Evolutionary conservation across 2,329 filamentous ascomycete species (phyloP).

Genomic region (Lojkania enalia): DNA sequence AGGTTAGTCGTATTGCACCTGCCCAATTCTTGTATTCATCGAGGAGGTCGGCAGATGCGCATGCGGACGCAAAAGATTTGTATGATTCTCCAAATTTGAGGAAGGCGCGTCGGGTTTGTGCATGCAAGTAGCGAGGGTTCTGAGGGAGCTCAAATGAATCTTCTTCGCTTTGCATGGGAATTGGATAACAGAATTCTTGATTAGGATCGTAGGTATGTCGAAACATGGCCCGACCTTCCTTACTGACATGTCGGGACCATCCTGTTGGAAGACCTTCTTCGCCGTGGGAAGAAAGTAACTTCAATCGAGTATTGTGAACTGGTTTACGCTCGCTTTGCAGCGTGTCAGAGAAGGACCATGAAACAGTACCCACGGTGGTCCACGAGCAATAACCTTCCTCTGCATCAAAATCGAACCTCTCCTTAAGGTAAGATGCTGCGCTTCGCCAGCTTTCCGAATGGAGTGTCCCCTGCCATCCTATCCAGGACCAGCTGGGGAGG

Average conservation of each 20-base stretch:
- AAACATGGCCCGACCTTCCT: not conserved
- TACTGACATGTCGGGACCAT: not conserved
- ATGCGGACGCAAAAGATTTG: slow-evolving; percentile 4
- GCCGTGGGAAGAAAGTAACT: not conserved
- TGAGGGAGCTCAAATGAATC: slow-evolving; percentile 10
- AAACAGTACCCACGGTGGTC: slow-evolving; percentile 15
- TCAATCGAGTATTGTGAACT: too few species aligned
- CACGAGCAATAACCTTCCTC: slow-evolving; percentile 11
- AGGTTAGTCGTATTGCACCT: slow-evolving; percentile 17
- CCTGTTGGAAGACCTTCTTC: not conserved
- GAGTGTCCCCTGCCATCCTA: slow-evolving; percentile 10
- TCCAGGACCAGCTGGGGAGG: slow-evolving; percentile 7
- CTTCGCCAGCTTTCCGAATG: slow-evolving; percentile 22
- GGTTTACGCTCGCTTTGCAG: not conserved
- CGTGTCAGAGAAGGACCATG: slow-evolving; percentile 12
- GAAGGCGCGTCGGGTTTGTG: slow-evolving; percentile 10
- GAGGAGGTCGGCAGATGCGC: slow-evolving; percentile 10
- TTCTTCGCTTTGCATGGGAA: slow-evolving; percentile 15
- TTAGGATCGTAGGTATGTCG: slow-evolving; percentile 12
- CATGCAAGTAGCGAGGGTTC: slow-evolving; percentile 14
- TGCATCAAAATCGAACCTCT: not conserved
- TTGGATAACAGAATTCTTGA: slow-evolving; percentile 16
- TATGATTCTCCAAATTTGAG: slow-evolving; percentile 12
- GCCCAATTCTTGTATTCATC: slow-evolving; percentile 12
- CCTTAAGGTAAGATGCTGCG: slow-evolving; percentile 15